Conservation (phyloP, 208 protist genomes). For the Porcisia deanei region DNA sequence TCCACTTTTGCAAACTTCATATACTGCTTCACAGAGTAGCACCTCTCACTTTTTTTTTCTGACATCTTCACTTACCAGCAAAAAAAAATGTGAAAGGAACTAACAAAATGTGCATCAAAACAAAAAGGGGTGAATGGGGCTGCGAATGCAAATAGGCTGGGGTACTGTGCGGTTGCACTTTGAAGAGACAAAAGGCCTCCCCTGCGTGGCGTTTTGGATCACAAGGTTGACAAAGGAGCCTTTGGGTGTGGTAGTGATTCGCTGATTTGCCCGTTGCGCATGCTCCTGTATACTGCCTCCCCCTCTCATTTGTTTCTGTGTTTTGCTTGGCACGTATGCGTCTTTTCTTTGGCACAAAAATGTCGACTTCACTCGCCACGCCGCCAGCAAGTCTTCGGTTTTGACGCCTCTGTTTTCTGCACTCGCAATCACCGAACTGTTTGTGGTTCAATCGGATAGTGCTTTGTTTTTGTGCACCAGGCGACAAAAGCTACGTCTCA, state of each 20-base stretch:
- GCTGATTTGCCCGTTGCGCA: neutral
- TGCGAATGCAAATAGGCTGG: neutral
- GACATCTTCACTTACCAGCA: no score
- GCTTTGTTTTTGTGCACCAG: neutral
- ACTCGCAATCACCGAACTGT: neutral
- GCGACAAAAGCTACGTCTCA: neutral
- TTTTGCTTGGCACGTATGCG: neutral
- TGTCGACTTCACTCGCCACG: neutral
- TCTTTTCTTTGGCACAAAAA: neutral
- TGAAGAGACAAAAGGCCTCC: neutral
- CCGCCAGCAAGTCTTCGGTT: no score
- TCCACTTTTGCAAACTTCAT: neutral
- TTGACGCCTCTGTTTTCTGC: neutral
- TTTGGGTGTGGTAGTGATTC: neutral
- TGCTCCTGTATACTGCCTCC: neutral
- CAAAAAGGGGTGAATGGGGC: neutral
- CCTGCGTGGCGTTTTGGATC: neutral
- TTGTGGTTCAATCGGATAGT: neutral
- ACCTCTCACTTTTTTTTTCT: neutral
- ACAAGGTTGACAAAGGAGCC: neutral
- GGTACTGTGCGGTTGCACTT: neutral
- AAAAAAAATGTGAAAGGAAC: neutral
- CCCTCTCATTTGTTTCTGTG: neutral
- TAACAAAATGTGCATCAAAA: neutral
- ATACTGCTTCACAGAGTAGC: neutral